phyloP scores from a whole-genome alignment of 192 early-diverging fungal genomes.

The Funneliformis mosseae region DNA sequence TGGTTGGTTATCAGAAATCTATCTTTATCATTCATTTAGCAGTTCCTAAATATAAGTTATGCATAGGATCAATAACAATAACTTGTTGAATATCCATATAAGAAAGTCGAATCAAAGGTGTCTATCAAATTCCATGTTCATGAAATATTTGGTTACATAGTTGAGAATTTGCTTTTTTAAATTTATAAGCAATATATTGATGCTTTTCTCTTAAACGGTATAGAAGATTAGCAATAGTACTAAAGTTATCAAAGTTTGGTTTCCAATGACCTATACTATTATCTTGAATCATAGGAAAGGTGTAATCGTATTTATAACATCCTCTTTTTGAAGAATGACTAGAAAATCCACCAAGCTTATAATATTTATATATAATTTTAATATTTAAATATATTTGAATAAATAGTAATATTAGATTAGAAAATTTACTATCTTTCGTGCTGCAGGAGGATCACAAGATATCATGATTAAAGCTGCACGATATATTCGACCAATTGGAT shows the following conservation, averaged over 20 bases:
- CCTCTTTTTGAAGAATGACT: too few relatives aligned
- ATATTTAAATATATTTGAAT: too few relatives aligned
- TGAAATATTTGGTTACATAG: background rate
- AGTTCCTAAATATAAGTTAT: background rate
- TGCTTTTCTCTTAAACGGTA: background rate
- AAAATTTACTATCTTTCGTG: background rate
- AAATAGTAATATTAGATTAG: too few relatives aligned
- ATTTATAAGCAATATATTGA: background rate
- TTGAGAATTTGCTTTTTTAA: background rate
- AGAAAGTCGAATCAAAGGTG: background rate
- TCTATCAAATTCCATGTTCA: background rate
- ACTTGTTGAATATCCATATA: background rate
- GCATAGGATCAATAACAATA: background rate
- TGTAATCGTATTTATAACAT: background rate
- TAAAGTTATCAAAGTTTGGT: background rate
- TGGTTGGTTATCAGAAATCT: background rate
- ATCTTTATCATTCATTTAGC: background rate
- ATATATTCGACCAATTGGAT: background rate
- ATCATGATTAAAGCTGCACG: conserved; percentile 4
- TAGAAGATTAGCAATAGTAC: background rate
- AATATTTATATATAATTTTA: too few relatives aligned
- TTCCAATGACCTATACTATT: background rate
- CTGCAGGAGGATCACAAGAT: background rate
- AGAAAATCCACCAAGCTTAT: background rate
- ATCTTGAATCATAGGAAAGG: background rate